These are phyloP conservation scores for Themeda triandra DNA, from an alignment of 176 grass and related monocot species.

Conservation along the genomic window DNA sequence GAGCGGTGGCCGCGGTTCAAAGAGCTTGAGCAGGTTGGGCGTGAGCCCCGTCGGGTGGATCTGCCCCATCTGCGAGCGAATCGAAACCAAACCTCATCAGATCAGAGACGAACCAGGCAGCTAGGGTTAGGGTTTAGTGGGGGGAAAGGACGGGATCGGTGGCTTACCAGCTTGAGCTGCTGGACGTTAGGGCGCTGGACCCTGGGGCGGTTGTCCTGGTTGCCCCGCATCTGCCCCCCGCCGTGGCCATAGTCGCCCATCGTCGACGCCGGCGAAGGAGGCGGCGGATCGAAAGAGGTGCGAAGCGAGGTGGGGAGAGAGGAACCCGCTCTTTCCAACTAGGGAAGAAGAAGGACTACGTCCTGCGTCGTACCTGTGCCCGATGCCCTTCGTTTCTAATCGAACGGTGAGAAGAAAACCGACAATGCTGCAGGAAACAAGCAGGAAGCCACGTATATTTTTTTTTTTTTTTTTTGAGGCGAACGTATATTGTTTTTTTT, in stretches of 20 bases:
- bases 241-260: slow-evolving; percentile 80
- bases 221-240: slow-evolving; percentile 62
- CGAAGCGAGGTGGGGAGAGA: too few relatives aligned
- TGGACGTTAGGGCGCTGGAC: slow-evolving; percentile 76
- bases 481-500: too few relatives aligned
- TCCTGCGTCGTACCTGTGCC: too few relatives aligned
- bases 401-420: too few relatives aligned
- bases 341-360: too few relatives aligned
- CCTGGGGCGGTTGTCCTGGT: slow-evolving; percentile 66
- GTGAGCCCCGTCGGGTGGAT: slow-evolving; percentile 87
- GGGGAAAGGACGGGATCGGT: background rate
- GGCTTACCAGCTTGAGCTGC: slow-evolving; percentile 77
- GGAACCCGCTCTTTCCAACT: too few relatives aligned
- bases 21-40: slow-evolving; percentile 87
- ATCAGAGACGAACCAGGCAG: background rate
- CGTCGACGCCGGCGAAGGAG: slow-evolving; percentile 1
- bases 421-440: too few relatives aligned
- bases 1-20: slow-evolving; percentile 72
- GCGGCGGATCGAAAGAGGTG: background rate
- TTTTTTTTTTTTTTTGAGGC: too few relatives aligned
- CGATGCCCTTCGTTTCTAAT: too few relatives aligned
- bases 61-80: slow-evolving; percentile 69
- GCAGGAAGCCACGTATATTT: too few relatives aligned
- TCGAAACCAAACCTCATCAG: slow-evolving; percentile 6
- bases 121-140: slow-evolving; percentile 51